A percentile compares a stretch with the other conserved stretches of the same genome.
phyloP scores from a whole-genome alignment of 2,329 filamentous ascomycete genomes.

The Clathrospora elynae region DNA sequence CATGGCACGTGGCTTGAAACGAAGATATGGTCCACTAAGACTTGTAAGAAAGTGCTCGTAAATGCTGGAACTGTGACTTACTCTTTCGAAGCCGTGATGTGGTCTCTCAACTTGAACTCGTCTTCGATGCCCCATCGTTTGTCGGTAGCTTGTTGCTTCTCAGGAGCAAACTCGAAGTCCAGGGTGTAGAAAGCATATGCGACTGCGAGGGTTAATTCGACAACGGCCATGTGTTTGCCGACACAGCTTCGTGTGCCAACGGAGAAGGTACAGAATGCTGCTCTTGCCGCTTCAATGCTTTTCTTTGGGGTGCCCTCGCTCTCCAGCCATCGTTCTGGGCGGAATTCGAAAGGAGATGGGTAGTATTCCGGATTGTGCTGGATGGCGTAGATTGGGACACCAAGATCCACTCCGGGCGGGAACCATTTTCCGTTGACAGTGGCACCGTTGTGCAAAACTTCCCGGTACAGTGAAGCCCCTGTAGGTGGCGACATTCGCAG shows the following conservation, averaged over 20 bases:
- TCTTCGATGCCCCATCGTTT: slow-evolving; percentile 3
- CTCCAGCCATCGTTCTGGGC: slow-evolving; percentile 31
- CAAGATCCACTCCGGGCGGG: slow-evolving; percentile 30
- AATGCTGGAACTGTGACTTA: background rate
- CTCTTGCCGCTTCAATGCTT: slow-evolving; percentile 4
- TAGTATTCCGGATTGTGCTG: slow-evolving; percentile 33
- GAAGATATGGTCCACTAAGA: slow-evolving; percentile 3
- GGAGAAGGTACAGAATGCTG: slow-evolving; percentile 69
- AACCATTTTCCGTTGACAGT: slow-evolving; percentile 28
- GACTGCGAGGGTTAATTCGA: slow-evolving; percentile 1
- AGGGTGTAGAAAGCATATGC: slow-evolving; percentile 2
- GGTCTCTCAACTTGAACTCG: slow-evolving; percentile 2
- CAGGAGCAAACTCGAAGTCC: slow-evolving; percentile 1
- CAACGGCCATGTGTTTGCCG: slow-evolving; percentile 65
- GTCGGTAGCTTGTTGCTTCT: slow-evolving; percentile 2
- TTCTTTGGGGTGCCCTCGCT: slow-evolving; percentile 13
- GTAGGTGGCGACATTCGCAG: slow-evolving; percentile 40
- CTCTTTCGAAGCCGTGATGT: slow-evolving; percentile 1
- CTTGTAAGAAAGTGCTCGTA: background rate
- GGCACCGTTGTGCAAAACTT: slow-evolving; percentile 25
- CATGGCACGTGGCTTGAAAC: slow-evolving; percentile 1
- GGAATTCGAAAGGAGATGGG: slow-evolving; percentile 22
- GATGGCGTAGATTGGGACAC: slow-evolving; percentile 28
- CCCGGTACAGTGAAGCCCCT: slow-evolving; percentile 24
- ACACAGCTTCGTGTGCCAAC: slow-evolving; percentile 71